Conservation (phyloP, 495 filamentous ascomycete genomes). For the Daldinia caldariorum region DNA sequence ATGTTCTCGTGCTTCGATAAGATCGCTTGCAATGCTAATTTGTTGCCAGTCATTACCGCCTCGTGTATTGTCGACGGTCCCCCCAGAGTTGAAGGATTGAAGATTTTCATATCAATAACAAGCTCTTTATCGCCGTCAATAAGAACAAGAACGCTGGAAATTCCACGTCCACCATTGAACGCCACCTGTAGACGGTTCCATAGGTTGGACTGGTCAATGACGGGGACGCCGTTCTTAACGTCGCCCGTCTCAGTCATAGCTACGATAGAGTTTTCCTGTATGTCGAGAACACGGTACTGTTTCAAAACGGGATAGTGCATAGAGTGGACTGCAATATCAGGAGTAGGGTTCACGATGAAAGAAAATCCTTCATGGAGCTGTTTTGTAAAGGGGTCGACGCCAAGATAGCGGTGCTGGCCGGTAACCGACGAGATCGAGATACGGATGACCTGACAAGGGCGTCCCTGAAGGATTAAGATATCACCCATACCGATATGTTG, state of each 20-base stretch:
- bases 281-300: conserved; percentile 99
- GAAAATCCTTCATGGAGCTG: conserved; percentile 98
- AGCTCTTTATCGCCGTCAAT: conserved; percentile 93
- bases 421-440: conserved; percentile 98
- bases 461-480: conserved; percentile 98
- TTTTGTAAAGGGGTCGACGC: conserved; percentile 97
- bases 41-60: too few relatives aligned
- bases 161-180: conserved; percentile 92
- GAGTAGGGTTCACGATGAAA: conserved; percentile 95
- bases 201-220: conserved; percentile 91
- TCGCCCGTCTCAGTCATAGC: conserved; percentile 75
- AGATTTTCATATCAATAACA: conserved; percentile 96
- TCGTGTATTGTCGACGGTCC: too few relatives aligned
- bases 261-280: conserved; percentile 79
- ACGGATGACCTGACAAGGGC: conserved; percentile 99
- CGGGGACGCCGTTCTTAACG: conserved; percentile 94
- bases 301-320: conserved; percentile 99
- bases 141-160: conserved; percentile 93
- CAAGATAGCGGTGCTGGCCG: conserved; percentile 98
- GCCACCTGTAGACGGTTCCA: conserved; percentile 81
- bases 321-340: conserved; percentile 97
- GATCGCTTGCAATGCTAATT: too few relatives aligned
- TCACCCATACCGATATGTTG: conserved; percentile 99
- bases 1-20: too few relatives aligned
- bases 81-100: too few relatives aligned